Evolutionary conservation across 768 basidiomycete species (phyloP).

Genomic region (Boletus bicolor): DNA sequence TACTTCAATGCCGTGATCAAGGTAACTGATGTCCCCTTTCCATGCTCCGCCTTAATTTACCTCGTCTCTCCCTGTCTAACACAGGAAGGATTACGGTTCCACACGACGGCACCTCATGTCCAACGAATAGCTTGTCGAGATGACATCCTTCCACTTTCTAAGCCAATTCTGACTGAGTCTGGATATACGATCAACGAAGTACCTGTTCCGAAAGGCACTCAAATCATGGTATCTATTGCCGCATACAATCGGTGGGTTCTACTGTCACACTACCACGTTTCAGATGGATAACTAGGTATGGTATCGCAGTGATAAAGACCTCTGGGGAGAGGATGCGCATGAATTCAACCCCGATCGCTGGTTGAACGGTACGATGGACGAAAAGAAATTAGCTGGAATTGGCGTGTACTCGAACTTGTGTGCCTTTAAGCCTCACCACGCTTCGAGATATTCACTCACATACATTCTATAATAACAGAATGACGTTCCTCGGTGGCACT

Average conservation of each 20-base stretch:
- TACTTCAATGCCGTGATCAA: conserved; percentile 40
- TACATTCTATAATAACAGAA: not conserved
- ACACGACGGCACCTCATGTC: conserved; percentile 47
- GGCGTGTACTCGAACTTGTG: conserved; percentile 18
- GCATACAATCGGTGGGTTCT: conserved; percentile 51
- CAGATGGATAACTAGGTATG: not conserved
- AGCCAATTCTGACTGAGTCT: conserved; percentile 43
- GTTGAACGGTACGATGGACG: not conserved
- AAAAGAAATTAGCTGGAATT: conserved; percentile 7
- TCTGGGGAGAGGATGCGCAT: conserved; percentile 29
- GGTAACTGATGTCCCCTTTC: conserved; percentile 5
- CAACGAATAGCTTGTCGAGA: conserved; percentile 49
- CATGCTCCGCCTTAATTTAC: conserved; percentile 17
- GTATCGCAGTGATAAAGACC: conserved; percentile 9
- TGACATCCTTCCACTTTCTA: conserved; percentile 57
- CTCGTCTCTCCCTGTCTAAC: not conserved
- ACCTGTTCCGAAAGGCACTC: conserved; percentile 48
- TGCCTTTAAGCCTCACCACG: not conserved
- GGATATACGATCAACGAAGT: conserved; percentile 43
- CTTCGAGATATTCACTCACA: not conserved
- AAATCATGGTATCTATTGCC: conserved; percentile 48
- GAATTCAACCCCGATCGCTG: conserved; percentile 18
- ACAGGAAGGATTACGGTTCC: conserved; percentile 45
- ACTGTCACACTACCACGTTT: not conserved
- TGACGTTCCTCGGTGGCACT: conserved; percentile 17